Percentiles rank a stretch among this genome's conserved stretches.
phyloP scores from a whole-genome alignment of 129 eudicot species.

The Centrapalus pauciflorus region DNA sequence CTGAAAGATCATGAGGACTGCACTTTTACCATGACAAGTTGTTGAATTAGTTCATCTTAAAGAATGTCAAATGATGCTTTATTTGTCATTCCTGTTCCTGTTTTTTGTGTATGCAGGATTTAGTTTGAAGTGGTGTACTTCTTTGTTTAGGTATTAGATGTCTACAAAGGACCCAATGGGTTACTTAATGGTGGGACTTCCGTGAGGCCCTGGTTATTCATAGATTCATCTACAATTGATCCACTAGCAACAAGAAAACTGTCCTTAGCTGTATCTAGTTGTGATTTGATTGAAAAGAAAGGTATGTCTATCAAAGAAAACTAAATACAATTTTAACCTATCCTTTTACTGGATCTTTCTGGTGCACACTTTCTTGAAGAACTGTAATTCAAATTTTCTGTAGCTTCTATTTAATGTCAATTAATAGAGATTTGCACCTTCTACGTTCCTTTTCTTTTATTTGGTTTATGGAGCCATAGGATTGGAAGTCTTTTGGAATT shows the following conservation, averaged over 20 bases:
- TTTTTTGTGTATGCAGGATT: not conserved
- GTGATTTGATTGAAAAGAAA: slow-evolving; percentile 37
- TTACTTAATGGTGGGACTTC: slow-evolving; percentile 47
- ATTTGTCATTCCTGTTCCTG: not conserved
- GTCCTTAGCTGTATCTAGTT: slow-evolving; percentile 52
- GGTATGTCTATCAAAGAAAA: slow-evolving; percentile 47
- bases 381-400: not conserved
- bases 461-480: too few species aligned
- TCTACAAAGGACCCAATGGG: slow-evolving; percentile 77
- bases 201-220: slow-evolving; percentile 66
- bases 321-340: not conserved
- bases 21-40: not conserved
- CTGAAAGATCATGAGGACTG: not conserved
- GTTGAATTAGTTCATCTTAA: not conserved
- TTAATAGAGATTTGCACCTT: too few species aligned
- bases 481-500: too few species aligned
- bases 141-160: slow-evolving; percentile 69
- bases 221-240: slow-evolving; percentile 94
- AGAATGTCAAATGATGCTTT: slow-evolving; percentile 14
- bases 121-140: slow-evolving; percentile 12
- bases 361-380: not conserved
- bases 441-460: too few species aligned
- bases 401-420: not conserved
- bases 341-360: not conserved
- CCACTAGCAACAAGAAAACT: slow-evolving; percentile 85